These are phyloP conservation scores for Cucurbita argyrosperma DNA, from an alignment of 306 rosid genomes.

Conservation along the genomic window DNA sequence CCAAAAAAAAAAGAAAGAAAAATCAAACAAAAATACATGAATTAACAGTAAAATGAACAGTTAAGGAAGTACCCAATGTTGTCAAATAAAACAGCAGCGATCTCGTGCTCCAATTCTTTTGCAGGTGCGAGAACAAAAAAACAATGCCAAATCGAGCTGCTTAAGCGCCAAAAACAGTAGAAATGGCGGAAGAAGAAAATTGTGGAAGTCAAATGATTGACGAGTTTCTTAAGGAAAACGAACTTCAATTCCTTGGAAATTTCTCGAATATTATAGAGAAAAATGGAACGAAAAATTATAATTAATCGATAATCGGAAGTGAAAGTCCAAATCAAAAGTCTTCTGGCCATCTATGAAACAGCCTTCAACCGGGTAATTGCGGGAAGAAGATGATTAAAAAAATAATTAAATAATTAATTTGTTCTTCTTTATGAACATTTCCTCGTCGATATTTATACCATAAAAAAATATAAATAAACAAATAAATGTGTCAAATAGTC, in stretches of 20 bases:
- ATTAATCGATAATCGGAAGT: background rate
- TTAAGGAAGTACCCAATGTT: background rate
- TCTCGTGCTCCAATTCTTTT: background rate
- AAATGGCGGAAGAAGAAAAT: background rate
- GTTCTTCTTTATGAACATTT: too few relatives aligned
- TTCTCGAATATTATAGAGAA: background rate
- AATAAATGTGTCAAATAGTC: background rate
- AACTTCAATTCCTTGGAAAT: background rate
- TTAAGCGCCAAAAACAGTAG: background rate
- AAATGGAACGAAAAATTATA: background rate
- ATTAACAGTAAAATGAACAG: background rate
- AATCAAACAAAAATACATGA: background rate
- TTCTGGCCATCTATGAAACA: background rate
- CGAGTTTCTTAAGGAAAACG: background rate
- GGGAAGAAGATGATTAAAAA: background rate
- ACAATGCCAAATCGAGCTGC: background rate
- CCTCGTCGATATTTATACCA: background rate
- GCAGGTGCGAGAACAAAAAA: background rate
- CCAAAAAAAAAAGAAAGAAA: too few relatives aligned
- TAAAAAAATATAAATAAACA: background rate
- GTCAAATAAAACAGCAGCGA: background rate
- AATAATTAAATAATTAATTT: too few relatives aligned
- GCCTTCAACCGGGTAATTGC: too few relatives aligned
- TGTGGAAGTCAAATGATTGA: conserved; percentile 1
- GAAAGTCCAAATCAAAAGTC: background rate